phyloP scores from a whole-genome alignment of 2,329 filamentous ascomycete species.

The Ophiosphaerella herpotricha region DNA sequence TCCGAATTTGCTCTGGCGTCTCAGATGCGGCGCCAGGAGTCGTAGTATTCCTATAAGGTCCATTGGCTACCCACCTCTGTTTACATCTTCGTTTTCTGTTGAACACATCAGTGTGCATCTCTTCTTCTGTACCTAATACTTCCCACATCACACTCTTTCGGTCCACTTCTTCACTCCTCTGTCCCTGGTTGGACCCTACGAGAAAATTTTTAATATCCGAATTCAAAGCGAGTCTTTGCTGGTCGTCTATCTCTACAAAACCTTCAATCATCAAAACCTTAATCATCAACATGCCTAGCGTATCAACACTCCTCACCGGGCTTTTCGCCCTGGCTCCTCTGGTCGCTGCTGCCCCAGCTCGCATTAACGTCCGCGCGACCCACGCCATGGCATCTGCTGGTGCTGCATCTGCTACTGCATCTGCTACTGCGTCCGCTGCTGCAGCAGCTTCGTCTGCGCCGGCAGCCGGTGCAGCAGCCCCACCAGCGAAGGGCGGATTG shows the following conservation, averaged over 20 bases:
- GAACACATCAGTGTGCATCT: constrained; percentile 41
- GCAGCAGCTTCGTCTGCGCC: constrained; percentile 13
- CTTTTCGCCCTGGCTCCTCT: constrained; percentile 44
- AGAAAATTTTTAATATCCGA: constrained; percentile 42
- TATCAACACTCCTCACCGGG: constrained; percentile 42
- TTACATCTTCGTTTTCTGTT: constrained; percentile 45
- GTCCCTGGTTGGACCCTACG: constrained; percentile 48
- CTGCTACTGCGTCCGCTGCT: constrained; percentile 24
- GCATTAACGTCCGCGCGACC: constrained; percentile 31
- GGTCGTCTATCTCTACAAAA: constrained; percentile 32
- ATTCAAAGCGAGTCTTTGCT: constrained; percentile 48
- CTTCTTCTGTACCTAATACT: constrained; percentile 44
- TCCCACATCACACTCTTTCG: constrained; percentile 39
- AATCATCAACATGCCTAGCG: constrained; percentile 46
- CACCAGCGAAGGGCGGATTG: constrained; percentile 40
- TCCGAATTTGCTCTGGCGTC: constrained; percentile 45
- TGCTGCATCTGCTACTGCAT: neutral
- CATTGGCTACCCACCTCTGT: constrained; percentile 44
- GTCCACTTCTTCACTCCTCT: constrained; percentile 36
- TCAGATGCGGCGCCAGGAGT: constrained; percentile 41
- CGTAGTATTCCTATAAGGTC: constrained; percentile 42
- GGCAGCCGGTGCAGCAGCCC: constrained; percentile 20
- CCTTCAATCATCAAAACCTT: constrained; percentile 28
- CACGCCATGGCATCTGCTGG: constrained; percentile 8
- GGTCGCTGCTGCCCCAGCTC: constrained; percentile 36